These are phyloP conservation scores for Diaporthe citrichinensis DNA, from an alignment of 2,329 filamentous ascomycete species.

Conservation along the genomic window DNA sequence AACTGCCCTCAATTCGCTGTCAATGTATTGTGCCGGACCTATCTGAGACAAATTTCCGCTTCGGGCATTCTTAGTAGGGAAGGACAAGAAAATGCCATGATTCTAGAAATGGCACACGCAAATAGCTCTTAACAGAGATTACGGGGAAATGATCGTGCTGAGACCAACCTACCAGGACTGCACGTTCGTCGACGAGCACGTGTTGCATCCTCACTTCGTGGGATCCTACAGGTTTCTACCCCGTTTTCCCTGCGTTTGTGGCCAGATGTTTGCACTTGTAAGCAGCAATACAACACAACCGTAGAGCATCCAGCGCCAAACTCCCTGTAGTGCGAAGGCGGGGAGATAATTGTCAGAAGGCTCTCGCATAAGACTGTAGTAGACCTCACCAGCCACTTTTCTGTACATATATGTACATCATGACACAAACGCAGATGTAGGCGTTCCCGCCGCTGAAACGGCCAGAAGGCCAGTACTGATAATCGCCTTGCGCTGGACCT, in stretches of 20 bases:
- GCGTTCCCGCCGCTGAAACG: not conserved
- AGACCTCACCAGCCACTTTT: not conserved
- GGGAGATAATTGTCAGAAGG: not conserved
- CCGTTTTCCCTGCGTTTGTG: no score
- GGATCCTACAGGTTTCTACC: no score
- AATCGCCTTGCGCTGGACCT: not conserved
- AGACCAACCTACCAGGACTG: no score
- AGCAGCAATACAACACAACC: no score
- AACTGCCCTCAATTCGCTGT: not conserved
- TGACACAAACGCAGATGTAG: not conserved
- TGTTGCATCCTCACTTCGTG: no score
- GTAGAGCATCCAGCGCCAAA: no score
- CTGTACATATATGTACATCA: not conserved
- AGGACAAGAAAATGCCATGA: no score
- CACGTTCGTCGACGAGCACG: no score
- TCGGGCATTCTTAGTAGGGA: not conserved
- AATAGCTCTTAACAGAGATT: not conserved
- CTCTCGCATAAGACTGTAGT: not conserved
- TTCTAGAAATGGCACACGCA: no score
- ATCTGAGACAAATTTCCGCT: not conserved
- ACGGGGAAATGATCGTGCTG: no score
- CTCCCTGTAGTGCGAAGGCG: no score
- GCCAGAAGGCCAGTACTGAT: not conserved
- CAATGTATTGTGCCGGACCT: not conserved
- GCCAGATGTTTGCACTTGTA: no score